A percentile compares a stretch with the other conserved stretches of the same genome.
Evolutionary conservation across 345 rosid species (phyloP).

Genomic region (Salix exigua): DNA sequence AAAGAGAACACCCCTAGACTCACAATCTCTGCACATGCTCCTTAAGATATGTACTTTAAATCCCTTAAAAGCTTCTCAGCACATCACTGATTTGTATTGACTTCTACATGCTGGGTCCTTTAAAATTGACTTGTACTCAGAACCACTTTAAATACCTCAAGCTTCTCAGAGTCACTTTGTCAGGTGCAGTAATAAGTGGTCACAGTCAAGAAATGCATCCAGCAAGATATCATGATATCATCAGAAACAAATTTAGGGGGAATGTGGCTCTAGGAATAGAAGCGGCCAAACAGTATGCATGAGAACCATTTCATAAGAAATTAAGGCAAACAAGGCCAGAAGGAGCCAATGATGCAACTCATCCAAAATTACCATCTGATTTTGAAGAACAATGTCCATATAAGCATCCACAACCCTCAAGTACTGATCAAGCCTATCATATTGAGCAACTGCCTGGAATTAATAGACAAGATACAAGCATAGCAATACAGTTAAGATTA

Average conservation of each 20-base stretch:
- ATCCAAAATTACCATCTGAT: constrained; percentile 56
- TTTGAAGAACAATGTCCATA: constrained; percentile 68
- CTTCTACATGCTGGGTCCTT: background rate
- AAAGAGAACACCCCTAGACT: background rate
- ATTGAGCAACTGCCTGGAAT: constrained; percentile 52
- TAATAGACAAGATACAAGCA: background rate
- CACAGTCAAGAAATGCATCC: background rate
- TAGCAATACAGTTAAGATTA: background rate
- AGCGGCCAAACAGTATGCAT: background rate
- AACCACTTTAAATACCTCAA: background rate
- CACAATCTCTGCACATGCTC: background rate
- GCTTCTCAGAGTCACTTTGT: background rate
- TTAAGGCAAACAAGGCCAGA: background rate
- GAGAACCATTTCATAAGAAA: background rate
- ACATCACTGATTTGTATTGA: background rate
- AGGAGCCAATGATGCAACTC: background rate
- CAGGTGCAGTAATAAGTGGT: background rate
- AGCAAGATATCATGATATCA: constrained; percentile 7
- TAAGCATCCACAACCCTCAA: constrained; percentile 75
- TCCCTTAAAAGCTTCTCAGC: background rate
- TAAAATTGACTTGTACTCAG: background rate
- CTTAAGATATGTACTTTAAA: background rate
- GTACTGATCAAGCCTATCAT: constrained; percentile 59
- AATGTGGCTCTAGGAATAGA: background rate
- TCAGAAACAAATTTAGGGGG: background rate